phyloP scores from a whole-genome alignment of 805 yeast genomes.

The Pichia californica region DNA sequence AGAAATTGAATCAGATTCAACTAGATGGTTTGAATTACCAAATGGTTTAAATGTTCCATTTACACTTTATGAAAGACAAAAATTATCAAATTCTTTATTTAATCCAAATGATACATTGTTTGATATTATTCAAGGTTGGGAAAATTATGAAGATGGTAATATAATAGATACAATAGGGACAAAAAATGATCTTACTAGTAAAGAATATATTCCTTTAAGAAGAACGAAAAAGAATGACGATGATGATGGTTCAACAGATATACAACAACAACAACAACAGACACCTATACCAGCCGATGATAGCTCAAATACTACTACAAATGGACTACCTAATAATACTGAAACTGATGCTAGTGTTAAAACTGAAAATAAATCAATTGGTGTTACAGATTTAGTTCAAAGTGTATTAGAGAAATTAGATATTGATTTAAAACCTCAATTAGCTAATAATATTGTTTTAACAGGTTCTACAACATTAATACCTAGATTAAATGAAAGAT shows the following conservation, averaged over 20 bases:
- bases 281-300: too few species aligned
- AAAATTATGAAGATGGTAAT: slow-evolving; percentile 46
- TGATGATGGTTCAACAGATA: slow-evolving; percentile 26
- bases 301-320: background rate
- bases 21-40: slow-evolving; percentile 65
- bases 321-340: slow-evolving; percentile 12
- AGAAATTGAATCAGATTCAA: slow-evolving; percentile 19
- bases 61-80: slow-evolving; percentile 48
- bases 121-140: slow-evolving; percentile 27
- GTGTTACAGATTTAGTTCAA: slow-evolving; percentile 53
- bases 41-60: slow-evolving; percentile 64
- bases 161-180: slow-evolving; percentile 29
- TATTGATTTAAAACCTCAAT: slow-evolving; percentile 74
- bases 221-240: slow-evolving; percentile 40
- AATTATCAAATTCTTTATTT: slow-evolving; percentile 68
- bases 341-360: slow-evolving; percentile 27
- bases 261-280: background rate
- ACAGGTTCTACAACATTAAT: slow-evolving; percentile 80
- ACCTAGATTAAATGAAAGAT: slow-evolving; percentile 75
- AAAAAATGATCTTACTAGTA: slow-evolving; percentile 31
- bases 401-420: slow-evolving; percentile 56
- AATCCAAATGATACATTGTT: slow-evolving; percentile 40
- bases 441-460: slow-evolving; percentile 82
- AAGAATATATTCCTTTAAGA: slow-evolving; percentile 71
- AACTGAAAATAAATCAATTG: slow-evolving; percentile 17